phyloP scores from a whole-genome alignment of 768 basidiomycete species.

The Podaxis carcinomalis region DNA sequence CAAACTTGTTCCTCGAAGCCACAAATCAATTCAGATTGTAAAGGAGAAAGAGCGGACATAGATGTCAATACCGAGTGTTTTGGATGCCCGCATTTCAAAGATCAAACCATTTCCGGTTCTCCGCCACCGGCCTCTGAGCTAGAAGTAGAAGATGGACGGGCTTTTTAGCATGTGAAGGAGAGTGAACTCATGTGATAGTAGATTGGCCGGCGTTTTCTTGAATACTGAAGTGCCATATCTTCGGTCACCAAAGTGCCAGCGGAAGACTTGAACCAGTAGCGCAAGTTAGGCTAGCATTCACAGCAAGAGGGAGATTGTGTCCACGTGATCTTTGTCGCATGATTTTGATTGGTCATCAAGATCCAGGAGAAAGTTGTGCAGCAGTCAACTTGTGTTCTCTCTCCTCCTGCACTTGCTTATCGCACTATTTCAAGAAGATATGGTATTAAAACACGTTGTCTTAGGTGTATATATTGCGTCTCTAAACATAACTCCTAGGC shows the following conservation, averaged over 20 bases:
- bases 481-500: constrained; percentile 40
- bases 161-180: neutral
- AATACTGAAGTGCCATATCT: neutral
- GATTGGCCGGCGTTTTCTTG: neutral
- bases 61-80: neutral
- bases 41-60: neutral
- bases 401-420: neutral
- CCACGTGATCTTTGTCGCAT: too few species aligned
- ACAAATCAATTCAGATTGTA: neutral
- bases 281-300: neutral
- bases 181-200: neutral
- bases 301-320: too few species aligned
- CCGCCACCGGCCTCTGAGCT: neutral
- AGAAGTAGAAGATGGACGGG: neutral
- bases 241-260: neutral
- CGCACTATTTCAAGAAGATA: neutral
- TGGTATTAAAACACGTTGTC: neutral
- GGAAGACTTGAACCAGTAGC: neutral
- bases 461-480: neutral
- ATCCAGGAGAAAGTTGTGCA: neutral
- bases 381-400: neutral
- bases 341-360: neutral
- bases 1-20: neutral
- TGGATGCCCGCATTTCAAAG: neutral
- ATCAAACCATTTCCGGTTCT: neutral